Conservation (phyloP, 2,329 filamentous ascomycete species). For the Coniochaeta ligniaria region DNA sequence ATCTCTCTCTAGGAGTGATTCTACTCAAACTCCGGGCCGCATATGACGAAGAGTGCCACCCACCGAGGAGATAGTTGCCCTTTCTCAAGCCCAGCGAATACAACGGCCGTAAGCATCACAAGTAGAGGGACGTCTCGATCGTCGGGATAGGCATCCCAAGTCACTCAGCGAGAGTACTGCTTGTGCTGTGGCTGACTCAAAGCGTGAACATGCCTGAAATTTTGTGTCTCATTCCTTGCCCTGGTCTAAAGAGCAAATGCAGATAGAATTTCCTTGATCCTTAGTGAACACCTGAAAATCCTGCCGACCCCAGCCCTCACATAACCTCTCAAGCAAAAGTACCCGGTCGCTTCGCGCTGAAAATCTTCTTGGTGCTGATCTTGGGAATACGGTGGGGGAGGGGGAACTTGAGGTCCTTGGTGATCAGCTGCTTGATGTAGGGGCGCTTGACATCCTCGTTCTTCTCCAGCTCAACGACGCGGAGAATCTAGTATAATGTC, state of each 20-base stretch:
- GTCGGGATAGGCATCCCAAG: background rate
- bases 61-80: too few relatives aligned
- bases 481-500: constrained; percentile 67
- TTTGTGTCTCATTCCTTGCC: constrained; percentile 35
- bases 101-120: too few relatives aligned
- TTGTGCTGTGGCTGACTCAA: background rate
- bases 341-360: constrained; percentile 84
- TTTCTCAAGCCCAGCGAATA: too few relatives aligned
- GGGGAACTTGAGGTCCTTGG: constrained; percentile 95
- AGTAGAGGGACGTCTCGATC: background rate
- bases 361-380: constrained; percentile 80
- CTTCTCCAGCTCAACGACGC: constrained; percentile 97
- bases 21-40: too few relatives aligned
- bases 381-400: constrained; percentile 93
- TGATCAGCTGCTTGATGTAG: constrained; percentile 98
- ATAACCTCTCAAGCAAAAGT: constrained; percentile 86
- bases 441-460: constrained; percentile 90
- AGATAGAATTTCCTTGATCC: constrained; percentile 53
- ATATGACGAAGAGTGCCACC: too few relatives aligned
- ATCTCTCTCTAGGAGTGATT: too few relatives aligned
- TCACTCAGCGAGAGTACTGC: background rate
- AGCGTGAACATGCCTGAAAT: constrained; percentile 14
- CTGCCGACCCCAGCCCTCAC: constrained; percentile 41
- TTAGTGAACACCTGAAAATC: constrained; percentile 54
- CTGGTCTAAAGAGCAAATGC: constrained; percentile 46